Evolutionary conservation across 352 stramenopile genomes (phyloP), one percentile per base, ranked within the genome.

Genomic region (Nothophytophthora sp.): DNA sequence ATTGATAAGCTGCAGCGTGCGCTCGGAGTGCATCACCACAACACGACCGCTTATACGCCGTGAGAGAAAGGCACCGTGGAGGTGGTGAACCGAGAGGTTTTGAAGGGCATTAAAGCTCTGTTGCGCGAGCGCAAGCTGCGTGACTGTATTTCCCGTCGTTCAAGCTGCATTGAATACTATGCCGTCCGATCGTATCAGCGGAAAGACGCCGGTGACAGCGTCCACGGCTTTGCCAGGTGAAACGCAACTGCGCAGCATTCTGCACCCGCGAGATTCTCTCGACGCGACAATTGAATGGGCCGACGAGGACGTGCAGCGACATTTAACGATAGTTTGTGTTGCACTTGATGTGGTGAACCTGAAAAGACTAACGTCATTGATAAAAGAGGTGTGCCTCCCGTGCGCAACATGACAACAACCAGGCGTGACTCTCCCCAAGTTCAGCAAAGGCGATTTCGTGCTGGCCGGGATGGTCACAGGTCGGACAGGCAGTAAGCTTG

Each of bases 361-460:
- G 12, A 64, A 64, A 29, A 23, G 28, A 5, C 32, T n/a, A n/a
- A n/a, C n/a, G n/a, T n/a, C n/a, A n/a, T n/a, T n/a, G n/a, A n/a
- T n/a, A n/a, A n/a, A n/a, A n/a, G n/a, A n/a, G 51, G 0, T 22
- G 20, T 3, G 36, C 29, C 7, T 42, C 41, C 5, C 47, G 51
- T 2, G 43, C 42, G 10, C 61, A 56, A 1, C 27, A 53, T 16
- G 42, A 0, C 27, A 41, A 1, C 40, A 22, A 3, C 15, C 52
- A 15, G 56, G 49, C 3, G 51, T 72, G 0, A 3, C 12, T 8
- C 27, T 61, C 4, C 50, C 32, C 0, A 50, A 47, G 15, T 63
- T 68, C 16, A 47, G 20, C 11, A 16, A 34, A 5, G 46, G 55
- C 0, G 51, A 67, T 8, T 71, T 63, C 27, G 47, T 60, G 2